A percentile compares a stretch with the other conserved stretches of the same genome.
phyloP scores from a whole-genome alignment of 495 filamentous ascomycete species.

The Penicillium pulvis region DNA sequence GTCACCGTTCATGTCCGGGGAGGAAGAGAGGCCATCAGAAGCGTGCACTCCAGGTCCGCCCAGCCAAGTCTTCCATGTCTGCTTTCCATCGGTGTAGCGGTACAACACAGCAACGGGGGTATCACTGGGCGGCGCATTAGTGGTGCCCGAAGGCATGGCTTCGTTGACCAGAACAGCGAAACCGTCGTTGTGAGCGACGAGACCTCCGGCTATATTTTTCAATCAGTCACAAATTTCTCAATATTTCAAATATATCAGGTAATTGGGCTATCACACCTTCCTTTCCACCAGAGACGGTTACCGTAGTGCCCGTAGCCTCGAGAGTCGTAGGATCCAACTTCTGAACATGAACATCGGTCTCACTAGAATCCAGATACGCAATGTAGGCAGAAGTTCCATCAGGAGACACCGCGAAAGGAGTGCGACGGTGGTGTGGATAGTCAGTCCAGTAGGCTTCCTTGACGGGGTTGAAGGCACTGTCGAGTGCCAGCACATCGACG shows the following conservation, averaged over 20 bases:
- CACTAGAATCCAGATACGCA: slow-evolving; percentile 52
- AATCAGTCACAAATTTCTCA: background rate
- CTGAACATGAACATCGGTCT: slow-evolving; percentile 51
- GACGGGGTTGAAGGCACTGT: slow-evolving; percentile 48
- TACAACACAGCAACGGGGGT: slow-evolving; percentile 52
- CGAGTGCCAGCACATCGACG: slow-evolving; percentile 45
- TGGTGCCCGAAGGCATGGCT: slow-evolving; percentile 45
- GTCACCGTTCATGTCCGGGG: slow-evolving; percentile 57
- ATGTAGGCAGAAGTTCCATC: slow-evolving; percentile 55
- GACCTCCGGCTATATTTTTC: slow-evolving; percentile 43
- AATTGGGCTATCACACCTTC: slow-evolving; percentile 33
- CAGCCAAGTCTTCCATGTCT: slow-evolving; percentile 54
- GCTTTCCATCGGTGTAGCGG: slow-evolving; percentile 46
- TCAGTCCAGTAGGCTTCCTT: slow-evolving; percentile 56
- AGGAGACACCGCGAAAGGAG: slow-evolving; percentile 54
- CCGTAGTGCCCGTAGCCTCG: slow-evolving; percentile 42
- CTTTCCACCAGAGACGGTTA: slow-evolving; percentile 46
- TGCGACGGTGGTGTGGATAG: slow-evolving; percentile 54
- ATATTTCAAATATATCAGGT: background rate
- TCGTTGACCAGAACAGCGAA: slow-evolving; percentile 57
- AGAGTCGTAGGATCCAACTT: slow-evolving; percentile 48
- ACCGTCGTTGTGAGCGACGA: slow-evolving; percentile 57
- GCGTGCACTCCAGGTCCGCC: slow-evolving; percentile 52
- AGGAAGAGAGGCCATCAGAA: slow-evolving; percentile 41
- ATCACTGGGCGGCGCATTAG: slow-evolving; percentile 44